Evolutionary conservation across 1,284 basidiomycete genomes (phyloP).

Genomic region (Apiotrichum montevideense): DNA sequence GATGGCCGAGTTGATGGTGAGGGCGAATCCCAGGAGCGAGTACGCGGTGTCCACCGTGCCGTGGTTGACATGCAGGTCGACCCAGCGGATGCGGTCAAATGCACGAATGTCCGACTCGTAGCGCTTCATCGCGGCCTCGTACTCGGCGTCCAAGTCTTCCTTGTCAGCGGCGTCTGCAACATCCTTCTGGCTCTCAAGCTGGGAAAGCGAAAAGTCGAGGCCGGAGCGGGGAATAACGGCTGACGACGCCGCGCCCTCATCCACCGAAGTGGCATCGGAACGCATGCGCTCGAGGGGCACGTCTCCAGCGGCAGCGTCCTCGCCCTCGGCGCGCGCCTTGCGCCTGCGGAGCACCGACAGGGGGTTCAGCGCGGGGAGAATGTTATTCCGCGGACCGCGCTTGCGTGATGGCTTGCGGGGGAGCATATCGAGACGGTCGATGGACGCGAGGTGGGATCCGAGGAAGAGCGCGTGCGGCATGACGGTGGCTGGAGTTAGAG

Average conservation of each 20-base stretch:
- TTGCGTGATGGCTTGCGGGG: conserved; percentile 24
- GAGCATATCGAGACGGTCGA: conserved; percentile 57
- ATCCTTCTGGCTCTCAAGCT: not conserved
- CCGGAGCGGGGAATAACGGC: not conserved
- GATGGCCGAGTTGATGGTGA: conserved; percentile 75
- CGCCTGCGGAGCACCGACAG: conserved; percentile 6
- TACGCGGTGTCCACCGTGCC: conserved; percentile 53
- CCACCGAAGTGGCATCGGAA: too few relatives aligned
- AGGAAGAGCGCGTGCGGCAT: conserved; percentile 87
- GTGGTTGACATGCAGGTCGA: conserved; percentile 70
- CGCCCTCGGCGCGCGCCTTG: not conserved
- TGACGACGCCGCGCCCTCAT: too few relatives aligned
- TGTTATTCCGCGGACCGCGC: not conserved
- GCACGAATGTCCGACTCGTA: conserved; percentile 58
- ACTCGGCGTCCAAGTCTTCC: conserved; percentile 24
- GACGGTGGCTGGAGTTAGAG: conserved; percentile 59
- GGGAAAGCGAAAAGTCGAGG: not conserved
- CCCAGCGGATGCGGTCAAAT: conserved; percentile 59
- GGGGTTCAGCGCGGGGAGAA: conserved; percentile 22
- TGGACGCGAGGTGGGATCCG: conserved; percentile 75
- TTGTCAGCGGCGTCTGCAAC: conserved; percentile 9
- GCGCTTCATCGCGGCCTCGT: conserved; percentile 22
- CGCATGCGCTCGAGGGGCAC: not conserved
- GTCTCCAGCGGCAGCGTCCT: not conserved
- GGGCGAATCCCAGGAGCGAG: conserved; percentile 68